Percentiles rank a stretch among this genome's conserved stretches.
Evolutionary conservation across 495 filamentous ascomycete genomes (phyloP).

Genomic region (Xylaria cubensis): DNA sequence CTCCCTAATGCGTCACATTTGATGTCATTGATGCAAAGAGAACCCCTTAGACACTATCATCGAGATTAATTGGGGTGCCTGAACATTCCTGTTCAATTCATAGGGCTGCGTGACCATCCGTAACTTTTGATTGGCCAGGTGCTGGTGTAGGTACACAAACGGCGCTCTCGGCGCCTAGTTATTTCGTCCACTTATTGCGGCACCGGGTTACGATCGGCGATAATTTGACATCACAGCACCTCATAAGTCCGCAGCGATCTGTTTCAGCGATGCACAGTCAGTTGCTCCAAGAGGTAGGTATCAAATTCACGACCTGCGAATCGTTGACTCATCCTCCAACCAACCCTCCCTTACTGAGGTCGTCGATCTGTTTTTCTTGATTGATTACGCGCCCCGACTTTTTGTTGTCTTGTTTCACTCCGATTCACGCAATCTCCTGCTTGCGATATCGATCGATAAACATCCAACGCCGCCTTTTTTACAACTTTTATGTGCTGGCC

Average conservation of each 20-base stretch:
- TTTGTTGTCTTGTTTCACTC: background rate
- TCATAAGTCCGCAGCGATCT: background rate
- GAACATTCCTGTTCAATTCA: background rate
- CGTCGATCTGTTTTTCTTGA: conserved; percentile 2
- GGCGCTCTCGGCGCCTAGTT: background rate
- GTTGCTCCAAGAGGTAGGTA: background rate
- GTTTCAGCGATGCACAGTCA: background rate
- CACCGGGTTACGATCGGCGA: background rate
- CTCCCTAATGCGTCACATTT: background rate
- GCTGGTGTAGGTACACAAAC: background rate
- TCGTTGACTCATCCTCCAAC: conserved; percentile 4
- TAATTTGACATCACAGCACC: conserved; percentile 7
- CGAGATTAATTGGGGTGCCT: background rate
- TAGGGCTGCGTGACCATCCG: background rate
- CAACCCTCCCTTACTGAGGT: background rate
- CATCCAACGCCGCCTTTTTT: background rate
- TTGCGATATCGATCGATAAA: background rate
- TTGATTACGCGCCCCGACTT: background rate
- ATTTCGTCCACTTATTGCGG: background rate
- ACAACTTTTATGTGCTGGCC: background rate
- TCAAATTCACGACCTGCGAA: background rate
- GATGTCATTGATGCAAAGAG: background rate
- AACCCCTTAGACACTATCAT: background rate
- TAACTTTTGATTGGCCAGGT: background rate
- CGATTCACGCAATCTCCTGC: background rate